A percentile compares a stretch with the other conserved stretches of the same genome.
phyloP scores from a whole-genome alignment of 139 green algal genomes.

The Chlorella sp. region DNA sequence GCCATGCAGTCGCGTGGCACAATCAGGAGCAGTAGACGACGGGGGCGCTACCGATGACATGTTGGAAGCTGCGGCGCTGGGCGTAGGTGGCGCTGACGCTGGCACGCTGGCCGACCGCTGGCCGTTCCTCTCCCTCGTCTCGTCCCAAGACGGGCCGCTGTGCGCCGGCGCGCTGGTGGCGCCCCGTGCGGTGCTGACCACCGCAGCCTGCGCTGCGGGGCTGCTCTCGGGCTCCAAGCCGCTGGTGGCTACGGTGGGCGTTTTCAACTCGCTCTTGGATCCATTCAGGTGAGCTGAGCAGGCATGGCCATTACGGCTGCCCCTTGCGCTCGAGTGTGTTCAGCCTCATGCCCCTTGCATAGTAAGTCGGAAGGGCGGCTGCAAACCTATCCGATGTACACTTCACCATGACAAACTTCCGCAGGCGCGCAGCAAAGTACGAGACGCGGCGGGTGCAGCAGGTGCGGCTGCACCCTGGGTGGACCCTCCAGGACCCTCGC shows the following conservation, averaged over 20 bases:
- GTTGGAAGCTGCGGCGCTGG: no score
- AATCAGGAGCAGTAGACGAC: no score
- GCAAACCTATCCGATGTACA: no score
- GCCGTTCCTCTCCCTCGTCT: background rate
- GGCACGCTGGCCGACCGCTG: background rate
- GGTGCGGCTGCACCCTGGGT: background rate
- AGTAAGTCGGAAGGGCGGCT: no score
- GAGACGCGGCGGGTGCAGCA: background rate
- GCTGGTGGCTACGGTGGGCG: background rate
- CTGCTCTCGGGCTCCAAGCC: background rate
- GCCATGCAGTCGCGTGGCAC: no score
- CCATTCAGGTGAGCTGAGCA: constrained; percentile 5
- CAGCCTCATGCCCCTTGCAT: no score
- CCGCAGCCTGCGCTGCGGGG: background rate
- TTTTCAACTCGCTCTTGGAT: constrained; percentile 6
- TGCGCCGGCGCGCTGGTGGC: constrained; percentile 7
- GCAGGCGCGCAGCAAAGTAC: constrained; percentile 1
- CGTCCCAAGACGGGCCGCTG: background rate
- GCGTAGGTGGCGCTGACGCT: no score
- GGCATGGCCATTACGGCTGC: background rate
- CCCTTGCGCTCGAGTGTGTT: no score
- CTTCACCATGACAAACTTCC: no score
- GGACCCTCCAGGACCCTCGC: background rate
- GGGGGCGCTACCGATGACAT: no score
- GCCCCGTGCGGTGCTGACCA: background rate